These are phyloP conservation scores for Heracleum sosnowskyi DNA, from an alignment of 129 eudicot species.

Conservation along the genomic window DNA sequence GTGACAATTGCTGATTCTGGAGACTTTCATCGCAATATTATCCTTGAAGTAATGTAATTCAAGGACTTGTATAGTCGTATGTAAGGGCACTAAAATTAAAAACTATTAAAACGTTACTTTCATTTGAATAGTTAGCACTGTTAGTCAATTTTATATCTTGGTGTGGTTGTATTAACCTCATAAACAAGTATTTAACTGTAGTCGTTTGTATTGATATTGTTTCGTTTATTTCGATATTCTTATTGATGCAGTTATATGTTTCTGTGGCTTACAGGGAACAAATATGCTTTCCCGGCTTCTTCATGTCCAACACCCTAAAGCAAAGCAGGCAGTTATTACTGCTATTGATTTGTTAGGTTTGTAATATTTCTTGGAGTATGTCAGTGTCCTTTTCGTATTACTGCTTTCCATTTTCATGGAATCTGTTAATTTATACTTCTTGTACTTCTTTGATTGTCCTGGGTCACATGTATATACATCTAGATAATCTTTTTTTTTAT, in stretches of 20 bases:
- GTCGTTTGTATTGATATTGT: background rate
- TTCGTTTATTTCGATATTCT: background rate
- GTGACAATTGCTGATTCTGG: background rate
- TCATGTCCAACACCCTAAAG: slow-evolving; percentile 80
- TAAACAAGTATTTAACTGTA: background rate
- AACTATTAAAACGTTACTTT: background rate
- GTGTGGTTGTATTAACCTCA: background rate
- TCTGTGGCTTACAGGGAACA: slow-evolving; percentile 61
- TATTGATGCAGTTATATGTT: slow-evolving; percentile 10
- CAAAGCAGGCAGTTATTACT: slow-evolving; percentile 98
- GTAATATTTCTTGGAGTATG: slow-evolving; percentile 21
- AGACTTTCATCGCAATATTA: background rate
- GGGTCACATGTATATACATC: background rate
- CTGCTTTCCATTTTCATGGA: background rate
- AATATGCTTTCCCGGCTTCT: slow-evolving; percentile 98
- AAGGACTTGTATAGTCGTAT: background rate
- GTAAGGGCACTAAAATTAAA: background rate
- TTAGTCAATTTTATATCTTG: background rate
- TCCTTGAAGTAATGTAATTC: background rate
- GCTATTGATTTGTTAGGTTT: slow-evolving; percentile 92
- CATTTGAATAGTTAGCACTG: background rate
- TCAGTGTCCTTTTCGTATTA: background rate
- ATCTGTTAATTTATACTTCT: background rate
- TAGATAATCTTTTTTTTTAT: background rate
- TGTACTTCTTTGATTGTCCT: background rate